phyloP scores from a whole-genome alignment of 495 filamentous ascomycete genomes.

The Hypoxylon rickii region DNA sequence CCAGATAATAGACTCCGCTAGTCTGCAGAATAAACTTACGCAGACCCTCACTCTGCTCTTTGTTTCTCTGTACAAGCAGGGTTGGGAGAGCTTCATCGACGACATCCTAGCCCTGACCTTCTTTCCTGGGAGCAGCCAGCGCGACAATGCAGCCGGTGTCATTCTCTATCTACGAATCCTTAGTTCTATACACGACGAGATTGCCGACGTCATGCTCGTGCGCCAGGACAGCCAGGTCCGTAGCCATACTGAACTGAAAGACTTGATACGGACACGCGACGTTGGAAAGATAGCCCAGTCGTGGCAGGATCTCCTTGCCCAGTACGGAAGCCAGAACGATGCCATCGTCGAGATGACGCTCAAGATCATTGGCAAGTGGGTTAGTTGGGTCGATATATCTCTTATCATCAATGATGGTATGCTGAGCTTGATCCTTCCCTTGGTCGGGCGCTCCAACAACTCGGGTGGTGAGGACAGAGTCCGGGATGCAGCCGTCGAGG shows the following conservation, averaged over 20 bases:
- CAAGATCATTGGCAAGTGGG: constrained; percentile 89
- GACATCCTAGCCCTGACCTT: constrained; percentile 76
- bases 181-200: constrained; percentile 91
- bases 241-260: constrained; percentile 83
- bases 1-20: constrained; percentile 62
- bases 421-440: constrained; percentile 80
- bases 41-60: constrained; percentile 95
- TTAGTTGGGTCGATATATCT: constrained; percentile 96
- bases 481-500: constrained; percentile 84
- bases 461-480: constrained; percentile 67
- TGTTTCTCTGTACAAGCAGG: constrained; percentile 76
- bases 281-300: constrained; percentile 81
- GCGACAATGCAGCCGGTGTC: constrained; percentile 75
- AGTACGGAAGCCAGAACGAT: constrained; percentile 77
- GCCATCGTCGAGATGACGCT: constrained; percentile 81
- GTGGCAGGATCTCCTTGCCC: constrained; percentile 87
- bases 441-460: constrained; percentile 63
- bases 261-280: constrained; percentile 81
- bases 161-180: constrained; percentile 87
- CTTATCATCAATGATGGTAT: constrained; percentile 88
- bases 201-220: constrained; percentile 86
- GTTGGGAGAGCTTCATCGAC: constrained; percentile 87
- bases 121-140: constrained; percentile 54
- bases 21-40: constrained; percentile 94
- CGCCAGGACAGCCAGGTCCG: constrained; percentile 74